Evolutionary conservation across 2,329 filamentous ascomycete genomes (phyloP).

Genomic region (Aureobasidium sp.): DNA sequence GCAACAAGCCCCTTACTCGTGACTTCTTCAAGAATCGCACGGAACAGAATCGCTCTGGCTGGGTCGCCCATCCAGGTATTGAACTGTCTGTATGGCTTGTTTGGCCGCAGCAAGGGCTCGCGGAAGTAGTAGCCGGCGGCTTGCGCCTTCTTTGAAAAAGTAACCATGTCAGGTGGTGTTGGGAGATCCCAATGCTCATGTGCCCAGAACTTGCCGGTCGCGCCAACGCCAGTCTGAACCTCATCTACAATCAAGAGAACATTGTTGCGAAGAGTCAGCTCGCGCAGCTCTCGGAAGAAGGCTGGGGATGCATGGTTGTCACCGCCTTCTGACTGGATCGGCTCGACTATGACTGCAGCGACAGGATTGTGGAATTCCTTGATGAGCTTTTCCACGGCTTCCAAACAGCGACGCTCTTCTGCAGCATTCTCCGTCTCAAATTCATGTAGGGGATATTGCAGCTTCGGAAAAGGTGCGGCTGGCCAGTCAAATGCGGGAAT

Average conservation of each 20-base stretch:
- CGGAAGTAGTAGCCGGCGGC: slow-evolving; percentile 85
- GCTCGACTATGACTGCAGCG: slow-evolving; percentile 75
- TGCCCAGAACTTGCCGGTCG: slow-evolving; percentile 88
- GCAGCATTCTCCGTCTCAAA: slow-evolving; percentile 28
- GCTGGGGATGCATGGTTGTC: slow-evolving; percentile 82
- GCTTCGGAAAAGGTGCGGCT: slow-evolving; percentile 73
- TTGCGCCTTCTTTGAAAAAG: slow-evolving; percentile 90
- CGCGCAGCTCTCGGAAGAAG: slow-evolving; percentile 77
- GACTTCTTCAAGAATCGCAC: slow-evolving; percentile 73
- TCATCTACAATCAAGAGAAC: slow-evolving; percentile 85
- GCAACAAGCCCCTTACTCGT: slow-evolving; percentile 51
- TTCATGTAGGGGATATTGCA: slow-evolving; percentile 82
- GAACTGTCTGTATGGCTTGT: slow-evolving; percentile 88
- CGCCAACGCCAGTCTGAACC: slow-evolving; percentile 83
- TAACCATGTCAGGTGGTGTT: slow-evolving; percentile 82
- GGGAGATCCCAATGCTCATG: slow-evolving; percentile 84
- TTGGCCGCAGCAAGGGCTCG: slow-evolving; percentile 68
- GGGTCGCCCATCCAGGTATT: slow-evolving; percentile 97
- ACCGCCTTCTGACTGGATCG: slow-evolving; percentile 83
- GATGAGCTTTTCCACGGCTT: slow-evolving; percentile 57
- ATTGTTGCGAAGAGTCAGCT: slow-evolving; percentile 65
- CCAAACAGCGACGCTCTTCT: slow-evolving; percentile 52
- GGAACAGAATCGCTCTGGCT: slow-evolving; percentile 71
- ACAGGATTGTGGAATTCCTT: slow-evolving; percentile 57
- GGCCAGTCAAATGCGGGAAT: slow-evolving; percentile 93